Evolutionary conservation across 2,329 filamentous ascomycete species (phyloP), one percentile per base, ranked within the genome.

Genomic region (Fusarium piperis): DNA sequence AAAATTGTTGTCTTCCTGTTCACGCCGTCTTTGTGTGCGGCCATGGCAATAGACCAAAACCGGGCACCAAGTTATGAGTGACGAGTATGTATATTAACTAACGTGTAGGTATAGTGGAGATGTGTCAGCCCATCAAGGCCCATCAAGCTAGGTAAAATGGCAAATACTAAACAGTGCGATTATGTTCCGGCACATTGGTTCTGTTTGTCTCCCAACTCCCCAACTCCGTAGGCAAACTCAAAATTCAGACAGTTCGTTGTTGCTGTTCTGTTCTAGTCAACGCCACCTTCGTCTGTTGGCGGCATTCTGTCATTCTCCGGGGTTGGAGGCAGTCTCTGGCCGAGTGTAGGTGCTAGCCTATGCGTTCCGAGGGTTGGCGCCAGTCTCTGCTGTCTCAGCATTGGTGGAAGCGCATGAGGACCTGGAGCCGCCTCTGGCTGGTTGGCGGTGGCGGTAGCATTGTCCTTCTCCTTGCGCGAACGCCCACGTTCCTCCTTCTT

Each of bases 311-410:
- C 35, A 39, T 48, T 35, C n/a, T 58, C 60, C 23, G 52, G 39
- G 26, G 52, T 63, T 7, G 60, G 30, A 20, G 60, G 60, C 15
- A 46, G 60, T 58, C 60, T 44, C 51, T 63, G 60, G 9, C 60
- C 60, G 2, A 63, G 52, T 51, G 60, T 63, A 9, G 61, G 53
- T 6, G 52, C 60, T 13, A 62, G 39, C 23, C 60, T 36, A 26
- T 48, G 60, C 44, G 52, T 62, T 57, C 60, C 60, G 51, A 62
- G 59, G 18, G 28, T 62, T 30, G 60, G 51, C 23, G 36, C 60
- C 52, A 63, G 61, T 63, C 39, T 51, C 53, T 58, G 61, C 7
- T 38, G 39, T 63, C 61, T 23, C 18, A 63, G 52, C 28, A 56
- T 63, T 39, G 53, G 32, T 39, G 61, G 61, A 13, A 63, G 12